These are phyloP conservation scores for Clonostachys solani DNA, from an alignment of 2,329 filamentous ascomycete species.

Conservation along the genomic window DNA sequence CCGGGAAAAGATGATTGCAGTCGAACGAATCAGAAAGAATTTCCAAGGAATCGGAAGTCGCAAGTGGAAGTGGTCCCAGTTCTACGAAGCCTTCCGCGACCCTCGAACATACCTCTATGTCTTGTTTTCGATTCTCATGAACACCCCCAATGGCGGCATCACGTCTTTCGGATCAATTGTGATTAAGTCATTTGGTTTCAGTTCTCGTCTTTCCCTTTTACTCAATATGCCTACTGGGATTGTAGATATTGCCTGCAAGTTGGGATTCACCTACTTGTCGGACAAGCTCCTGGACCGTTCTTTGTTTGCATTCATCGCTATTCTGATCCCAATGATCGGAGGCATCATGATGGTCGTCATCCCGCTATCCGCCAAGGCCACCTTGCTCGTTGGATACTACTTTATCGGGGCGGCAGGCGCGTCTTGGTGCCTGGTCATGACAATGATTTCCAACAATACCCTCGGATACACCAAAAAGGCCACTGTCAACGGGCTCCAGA, in stretches of 20 bases:
- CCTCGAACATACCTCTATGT: conserved; percentile 31
- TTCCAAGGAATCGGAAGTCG: conserved; percentile 30
- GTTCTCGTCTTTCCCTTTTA: conserved; percentile 46
- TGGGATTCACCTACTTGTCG: conserved; percentile 16
- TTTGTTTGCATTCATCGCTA: conserved; percentile 15
- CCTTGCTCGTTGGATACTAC: conserved; percentile 13
- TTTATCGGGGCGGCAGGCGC: conserved; percentile 14
- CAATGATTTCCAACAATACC: conserved; percentile 18
- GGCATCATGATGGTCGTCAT: conserved; percentile 18
- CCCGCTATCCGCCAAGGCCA: conserved; percentile 12
- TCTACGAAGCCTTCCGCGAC: conserved; percentile 24
- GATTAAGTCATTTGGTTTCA: conserved; percentile 50
- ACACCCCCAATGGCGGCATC: conserved; percentile 48
- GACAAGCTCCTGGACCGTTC: conserved; percentile 15
- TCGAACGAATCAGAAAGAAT: conserved; percentile 49
- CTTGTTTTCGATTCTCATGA: conserved; percentile 39
- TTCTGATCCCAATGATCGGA: conserved; percentile 16
- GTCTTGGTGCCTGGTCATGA: conserved; percentile 16
- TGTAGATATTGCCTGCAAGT: conserved; percentile 24
- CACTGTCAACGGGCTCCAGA: conserved; percentile 14
- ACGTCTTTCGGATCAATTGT: conserved; percentile 53
- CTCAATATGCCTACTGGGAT: conserved; percentile 56
- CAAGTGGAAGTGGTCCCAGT: conserved; percentile 29
- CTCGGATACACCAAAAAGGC: conserved; percentile 21
- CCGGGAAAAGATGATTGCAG: conserved; percentile 50